Base-by-base conservation (phyloP, 805 yeast species). In the Starmerella roubikii region DNA sequence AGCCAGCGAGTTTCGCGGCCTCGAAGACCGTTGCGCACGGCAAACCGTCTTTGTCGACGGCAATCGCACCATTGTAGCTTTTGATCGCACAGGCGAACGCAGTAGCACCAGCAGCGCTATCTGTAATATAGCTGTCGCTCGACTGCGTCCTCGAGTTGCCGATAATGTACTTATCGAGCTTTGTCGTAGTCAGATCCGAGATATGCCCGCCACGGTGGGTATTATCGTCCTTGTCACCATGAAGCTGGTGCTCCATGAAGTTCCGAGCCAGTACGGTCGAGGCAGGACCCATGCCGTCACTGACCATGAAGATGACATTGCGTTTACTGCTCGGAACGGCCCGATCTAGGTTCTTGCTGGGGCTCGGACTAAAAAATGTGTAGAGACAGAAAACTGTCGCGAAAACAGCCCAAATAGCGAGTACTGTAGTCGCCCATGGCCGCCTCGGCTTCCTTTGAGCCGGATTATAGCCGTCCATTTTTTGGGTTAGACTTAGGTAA, bases 41-140 rank as follows among this genome's bases (percentile, higher is more conserved):
- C n/a, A 53, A 49, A 34, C 68, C 64, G 24, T 66, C 60, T 1
- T 83, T 73, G 43, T 70, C 69, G 13, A 86, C 94, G n/a, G 84
- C 93, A 56, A 86, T 80, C 11, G 94, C 95, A 13, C 93, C 91
- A 56, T 86, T 86, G 60, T 82, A 84, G 4, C 85, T 64, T 62
- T 86, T 86, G 51, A 74, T 54, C 5, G 76, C 88, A 58, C 94
- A 83, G 0, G 93, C 68, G 53, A 85, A 86, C 1, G 94, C 95
- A 12, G 94, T 84, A 13, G 95, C 97, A 13, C 95, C 96, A 2
- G 97, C 97, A 10, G 97, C 97, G 22, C 94, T 81, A 57, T 86
- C 97, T 0, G 97, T 86, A 43, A 86, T 72, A 51, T 81, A 64
- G 1, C 93, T 79, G 46, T 68, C 65, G 20, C 74, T 72, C 15